Percentiles rank a stretch among this genome's conserved stretches.
Conservation (phyloP, 768 basidiomycete genomes). For the Trichaptum fuscoviolaceum region DNA sequence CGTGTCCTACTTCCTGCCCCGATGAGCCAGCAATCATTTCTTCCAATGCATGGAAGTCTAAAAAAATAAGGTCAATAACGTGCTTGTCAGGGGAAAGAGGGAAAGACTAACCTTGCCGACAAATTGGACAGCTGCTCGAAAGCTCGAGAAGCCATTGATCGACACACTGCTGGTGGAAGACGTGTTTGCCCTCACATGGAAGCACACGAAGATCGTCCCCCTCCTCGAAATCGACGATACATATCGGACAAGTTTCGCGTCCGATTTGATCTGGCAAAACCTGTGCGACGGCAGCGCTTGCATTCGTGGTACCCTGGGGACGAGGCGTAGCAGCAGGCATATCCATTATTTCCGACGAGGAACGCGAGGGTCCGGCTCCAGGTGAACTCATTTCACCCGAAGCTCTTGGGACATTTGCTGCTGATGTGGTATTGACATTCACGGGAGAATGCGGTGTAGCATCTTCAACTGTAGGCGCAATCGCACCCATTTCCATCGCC, state of each 20-base stretch:
- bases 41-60: constrained; percentile 59
- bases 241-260: constrained; percentile 89
- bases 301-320: constrained; percentile 13
- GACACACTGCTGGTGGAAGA: constrained; percentile 86
- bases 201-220: constrained; percentile 88
- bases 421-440: neutral
- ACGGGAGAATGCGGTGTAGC: neutral
- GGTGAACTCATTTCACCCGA: neutral
- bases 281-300: constrained; percentile 26
- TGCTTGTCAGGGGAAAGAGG: neutral
- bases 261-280: constrained; percentile 64
- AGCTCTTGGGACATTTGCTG: neutral
- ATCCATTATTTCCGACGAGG: constrained; percentile 9
- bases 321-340: neutral
- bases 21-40: constrained; percentile 42
- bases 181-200: constrained; percentile 88
- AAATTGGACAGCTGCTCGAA: constrained; percentile 88
- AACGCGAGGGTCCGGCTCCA: constrained; percentile 33
- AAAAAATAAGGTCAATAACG: constrained; percentile 1
- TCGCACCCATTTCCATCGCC: constrained; percentile 9
- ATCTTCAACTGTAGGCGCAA: neutral
- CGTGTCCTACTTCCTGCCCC: constrained; percentile 13
- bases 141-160: constrained; percentile 92
- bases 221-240: constrained; percentile 89
- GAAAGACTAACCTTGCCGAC: constrained; percentile 69